Evolutionary conservation across 768 basidiomycete genomes (phyloP), one percentile per base, ranked within the genome.

Genomic region (Saitozyma podzolica): DNA sequence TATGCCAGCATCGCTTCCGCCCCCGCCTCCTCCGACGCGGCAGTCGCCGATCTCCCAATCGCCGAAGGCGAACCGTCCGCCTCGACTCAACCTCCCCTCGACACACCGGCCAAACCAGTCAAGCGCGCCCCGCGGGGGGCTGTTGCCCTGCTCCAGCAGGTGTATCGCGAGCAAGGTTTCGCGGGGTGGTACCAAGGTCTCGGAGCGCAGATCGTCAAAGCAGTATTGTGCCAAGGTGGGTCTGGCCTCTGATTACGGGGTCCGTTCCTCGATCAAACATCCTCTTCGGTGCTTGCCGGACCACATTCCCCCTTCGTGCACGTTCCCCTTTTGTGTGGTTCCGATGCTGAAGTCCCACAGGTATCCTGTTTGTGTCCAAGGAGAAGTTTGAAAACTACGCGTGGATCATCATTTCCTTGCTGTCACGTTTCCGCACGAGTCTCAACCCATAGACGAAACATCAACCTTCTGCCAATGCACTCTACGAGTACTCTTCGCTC

Each of bases 141-240:
- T 2, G 68, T 95, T 16, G 86, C 87, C 52, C 84, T 97, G 40
- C 84, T 99, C 49, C 75, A 80, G 4, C 83, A 86, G 48, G 89
- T 92, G 3, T 88, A 86, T 81, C 82, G 82, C 75, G 84, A 85
- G 59, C 86, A 96, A 73, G 96, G 96, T 0, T 82, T 92, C 68
- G 67, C 82, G n/a, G 96, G 96, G 37, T 95, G 92, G 92, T 99
- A 99, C 79, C 91, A 92, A 89, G 96, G 96, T 10, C 94, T 99
- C 90, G 84, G 89, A 67, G 94, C 96, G 0, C 96, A 99, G 79
- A 93, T 98, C 61, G 84, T 87, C 55, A 99, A 99, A 79, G 96
- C 95, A 0, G 94, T 97, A 11, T 81, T 99, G 13, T 90, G 92
- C 8, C 96, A 99, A 79, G 95, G 93, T 80, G 20, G 61, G 72